These are phyloP conservation scores for Plenodomus biglobosus DNA, from an alignment of 2,329 filamentous ascomycete genomes.

Conservation along the genomic window DNA sequence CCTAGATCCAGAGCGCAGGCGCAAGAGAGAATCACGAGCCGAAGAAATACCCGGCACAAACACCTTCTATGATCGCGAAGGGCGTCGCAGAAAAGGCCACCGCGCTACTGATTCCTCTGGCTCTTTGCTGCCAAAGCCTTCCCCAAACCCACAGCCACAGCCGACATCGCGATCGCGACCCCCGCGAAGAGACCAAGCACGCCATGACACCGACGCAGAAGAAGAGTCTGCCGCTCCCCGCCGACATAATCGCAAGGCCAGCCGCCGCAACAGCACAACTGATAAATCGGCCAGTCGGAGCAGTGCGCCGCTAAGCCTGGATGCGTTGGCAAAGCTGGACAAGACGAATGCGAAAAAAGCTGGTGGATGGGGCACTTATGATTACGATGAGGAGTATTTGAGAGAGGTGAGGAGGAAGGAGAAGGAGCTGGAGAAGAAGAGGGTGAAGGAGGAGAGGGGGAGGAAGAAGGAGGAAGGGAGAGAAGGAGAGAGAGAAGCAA, in stretches of 20 bases:
- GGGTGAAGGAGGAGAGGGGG: constrained; percentile 31
- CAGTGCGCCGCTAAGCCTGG: constrained; percentile 50
- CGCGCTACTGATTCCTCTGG: constrained; percentile 46
- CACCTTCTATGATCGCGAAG: constrained; percentile 28
- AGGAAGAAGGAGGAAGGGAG: constrained; percentile 31
- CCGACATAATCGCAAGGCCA: constrained; percentile 21
- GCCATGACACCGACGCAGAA: constrained; percentile 36
- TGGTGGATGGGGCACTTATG: constrained; percentile 46
- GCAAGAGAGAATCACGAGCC: constrained; percentile 21
- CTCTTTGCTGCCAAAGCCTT: constrained; percentile 34
- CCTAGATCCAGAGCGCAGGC: not conserved
- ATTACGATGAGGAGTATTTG: constrained; percentile 45
- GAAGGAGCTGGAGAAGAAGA: constrained; percentile 38
- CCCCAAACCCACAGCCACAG: not conserved
- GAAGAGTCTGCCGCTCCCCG: constrained; percentile 30
- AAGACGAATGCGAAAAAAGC: constrained; percentile 59
- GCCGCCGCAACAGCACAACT: constrained; percentile 25
- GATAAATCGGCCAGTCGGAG: constrained; percentile 36
- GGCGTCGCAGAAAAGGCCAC: constrained; percentile 38
- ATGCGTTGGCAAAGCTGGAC: constrained; percentile 68
- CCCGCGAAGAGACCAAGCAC: constrained; percentile 11
- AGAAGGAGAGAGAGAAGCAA: constrained; percentile 36
- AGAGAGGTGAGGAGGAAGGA: constrained; percentile 43
- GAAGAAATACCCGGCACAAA: constrained; percentile 20
- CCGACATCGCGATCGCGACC: not conserved